These are phyloP conservation scores for Neurospora sp. DNA, from an alignment of 495 filamentous ascomycete species.

Conservation along the genomic window DNA sequence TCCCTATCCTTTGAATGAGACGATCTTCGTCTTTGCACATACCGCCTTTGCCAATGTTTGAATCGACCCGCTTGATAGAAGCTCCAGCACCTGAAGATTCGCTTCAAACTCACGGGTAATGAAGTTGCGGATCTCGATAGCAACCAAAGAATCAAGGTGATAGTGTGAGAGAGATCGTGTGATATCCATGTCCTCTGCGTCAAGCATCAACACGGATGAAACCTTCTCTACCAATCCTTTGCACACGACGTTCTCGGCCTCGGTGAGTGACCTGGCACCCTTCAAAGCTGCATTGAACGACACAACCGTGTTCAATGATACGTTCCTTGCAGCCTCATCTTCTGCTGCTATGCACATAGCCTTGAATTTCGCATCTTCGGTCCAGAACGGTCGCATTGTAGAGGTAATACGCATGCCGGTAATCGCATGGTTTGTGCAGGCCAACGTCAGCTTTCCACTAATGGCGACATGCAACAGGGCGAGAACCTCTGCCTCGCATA, in stretches of 20 bases:
- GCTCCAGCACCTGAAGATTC: constrained; percentile 45
- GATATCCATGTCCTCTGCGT: constrained; percentile 41
- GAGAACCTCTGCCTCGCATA: constrained; percentile 42
- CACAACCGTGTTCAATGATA: constrained; percentile 21
- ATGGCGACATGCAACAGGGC: constrained; percentile 40
- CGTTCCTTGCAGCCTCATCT: constrained; percentile 29
- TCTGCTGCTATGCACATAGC: constrained; percentile 37
- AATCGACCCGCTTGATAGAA: constrained; percentile 39
- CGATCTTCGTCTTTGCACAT: constrained; percentile 41
- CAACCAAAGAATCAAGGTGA: constrained; percentile 44
- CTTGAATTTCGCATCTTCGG: constrained; percentile 41
- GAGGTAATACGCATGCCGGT: constrained; percentile 42
- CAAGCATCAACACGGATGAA: constrained; percentile 40
- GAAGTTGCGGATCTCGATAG: constrained; percentile 44
- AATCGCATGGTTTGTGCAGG: constrained; percentile 40
- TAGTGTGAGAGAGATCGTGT: constrained; percentile 38
- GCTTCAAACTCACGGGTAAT: constrained; percentile 40
- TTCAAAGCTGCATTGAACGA: constrained; percentile 35
- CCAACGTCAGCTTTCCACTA: constrained; percentile 22
- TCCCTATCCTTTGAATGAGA: constrained; percentile 5
- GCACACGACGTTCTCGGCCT: constrained; percentile 38
- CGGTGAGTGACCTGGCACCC: constrained; percentile 28
- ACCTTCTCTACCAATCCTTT: constrained; percentile 38
- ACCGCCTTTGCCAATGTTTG: constrained; percentile 38
- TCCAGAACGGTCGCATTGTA: constrained; percentile 39